Evolutionary conservation across 208 protist species (phyloP).

Genomic region (Leptomonas pyrrhocoris): DNA sequence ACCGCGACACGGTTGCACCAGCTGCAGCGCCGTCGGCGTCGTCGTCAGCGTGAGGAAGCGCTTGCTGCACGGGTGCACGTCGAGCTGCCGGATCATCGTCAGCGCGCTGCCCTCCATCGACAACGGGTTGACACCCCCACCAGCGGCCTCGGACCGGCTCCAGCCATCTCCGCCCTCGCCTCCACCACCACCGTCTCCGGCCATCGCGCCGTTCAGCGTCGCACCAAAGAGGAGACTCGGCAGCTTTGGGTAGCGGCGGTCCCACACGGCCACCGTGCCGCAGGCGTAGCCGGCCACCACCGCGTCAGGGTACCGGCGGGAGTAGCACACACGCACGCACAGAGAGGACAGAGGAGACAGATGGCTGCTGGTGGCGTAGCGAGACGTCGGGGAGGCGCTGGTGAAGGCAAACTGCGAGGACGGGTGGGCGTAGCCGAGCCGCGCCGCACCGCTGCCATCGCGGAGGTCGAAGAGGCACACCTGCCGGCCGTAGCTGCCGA

Average conservation of each 20-base stretch:
- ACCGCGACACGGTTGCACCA: slow-evolving; percentile 24
- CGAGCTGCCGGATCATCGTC: slow-evolving; percentile 38
- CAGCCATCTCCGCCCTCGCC: neutral
- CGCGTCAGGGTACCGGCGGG: slow-evolving; percentile 66
- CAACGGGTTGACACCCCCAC: neutral
- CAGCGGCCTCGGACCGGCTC: too few species aligned
- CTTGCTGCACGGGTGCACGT: slow-evolving; percentile 53
- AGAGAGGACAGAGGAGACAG: slow-evolving; percentile 14
- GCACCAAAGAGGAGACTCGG: slow-evolving; percentile 27
- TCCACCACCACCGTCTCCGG: neutral
- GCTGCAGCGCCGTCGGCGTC: slow-evolving; percentile 46
- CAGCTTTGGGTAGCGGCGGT: slow-evolving; percentile 29
- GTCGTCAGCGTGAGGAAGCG: slow-evolving; percentile 56
- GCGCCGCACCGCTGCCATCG: slow-evolving; percentile 36
- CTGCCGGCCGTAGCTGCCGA: slow-evolving; percentile 32
- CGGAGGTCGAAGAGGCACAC: slow-evolving; percentile 49
- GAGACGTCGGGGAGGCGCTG: neutral
- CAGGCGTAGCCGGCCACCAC: slow-evolving; percentile 66
- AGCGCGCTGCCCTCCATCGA: neutral
- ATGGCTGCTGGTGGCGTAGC: neutral
- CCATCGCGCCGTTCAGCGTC: slow-evolving; percentile 8
- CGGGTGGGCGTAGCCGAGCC: slow-evolving; percentile 38
- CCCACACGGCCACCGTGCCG: slow-evolving; percentile 49
- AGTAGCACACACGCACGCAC: slow-evolving; percentile 50
- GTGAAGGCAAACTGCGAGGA: slow-evolving; percentile 9